Conservation (phyloP, 441 rosid species). For the Arabidopsis hybrid region DNA sequence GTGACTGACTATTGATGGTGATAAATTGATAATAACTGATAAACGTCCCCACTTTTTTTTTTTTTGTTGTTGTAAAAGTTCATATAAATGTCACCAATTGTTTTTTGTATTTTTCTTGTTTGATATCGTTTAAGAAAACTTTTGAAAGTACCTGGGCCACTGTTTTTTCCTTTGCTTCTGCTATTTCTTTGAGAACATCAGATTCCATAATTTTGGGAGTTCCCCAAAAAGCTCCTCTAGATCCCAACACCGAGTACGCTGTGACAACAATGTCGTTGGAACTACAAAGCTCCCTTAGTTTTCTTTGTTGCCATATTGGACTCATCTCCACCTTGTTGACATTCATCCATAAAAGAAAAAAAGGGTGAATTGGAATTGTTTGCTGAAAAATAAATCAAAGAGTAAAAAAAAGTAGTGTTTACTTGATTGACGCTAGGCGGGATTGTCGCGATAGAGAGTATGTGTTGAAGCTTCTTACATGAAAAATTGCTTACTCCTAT, state of each 20-base stretch:
- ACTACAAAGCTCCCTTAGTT: constrained; percentile 50
- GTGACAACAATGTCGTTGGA: constrained; percentile 48
- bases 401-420: constrained; percentile 4
- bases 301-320: constrained; percentile 63
- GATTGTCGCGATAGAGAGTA: constrained; percentile 60
- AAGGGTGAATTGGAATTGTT: background rate
- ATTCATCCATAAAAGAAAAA: background rate
- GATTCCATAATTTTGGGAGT: constrained; percentile 50
- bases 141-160: constrained; percentile 51
- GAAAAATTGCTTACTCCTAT: constrained; percentile 80
- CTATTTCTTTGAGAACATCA: constrained; percentile 51
- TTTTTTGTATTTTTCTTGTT: no score
- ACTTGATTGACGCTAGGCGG: constrained; percentile 74
- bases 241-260: constrained; percentile 59
- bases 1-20: no score
- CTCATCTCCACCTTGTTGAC: constrained; percentile 57
- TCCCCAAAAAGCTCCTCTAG: constrained; percentile 59
- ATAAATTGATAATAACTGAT: no score
- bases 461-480: constrained; percentile 56
- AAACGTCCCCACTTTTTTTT: no score
- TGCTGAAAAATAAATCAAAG: background rate
- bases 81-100: no score
- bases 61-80: no score
- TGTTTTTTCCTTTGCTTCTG: constrained; percentile 49
- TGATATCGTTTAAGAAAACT: no score